Conservation (phyloP, 1,284 basidiomycete species). For the Malassezia yamatoensis region DNA sequence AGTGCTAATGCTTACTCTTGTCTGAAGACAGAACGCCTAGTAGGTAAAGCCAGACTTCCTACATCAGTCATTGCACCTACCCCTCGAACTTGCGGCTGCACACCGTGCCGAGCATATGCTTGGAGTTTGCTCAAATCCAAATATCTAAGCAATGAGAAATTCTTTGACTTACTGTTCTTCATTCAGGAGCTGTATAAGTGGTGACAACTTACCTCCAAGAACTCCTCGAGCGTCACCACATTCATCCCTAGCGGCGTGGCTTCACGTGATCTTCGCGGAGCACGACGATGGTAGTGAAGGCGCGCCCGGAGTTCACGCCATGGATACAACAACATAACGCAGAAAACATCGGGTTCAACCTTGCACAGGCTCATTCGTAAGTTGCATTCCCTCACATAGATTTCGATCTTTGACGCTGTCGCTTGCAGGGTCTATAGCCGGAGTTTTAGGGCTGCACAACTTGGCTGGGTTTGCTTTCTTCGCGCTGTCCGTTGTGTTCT, state of each 20-base stretch:
- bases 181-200: conserved; percentile 26
- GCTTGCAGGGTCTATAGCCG: conserved; percentile 32
- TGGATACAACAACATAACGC: conserved; percentile 13
- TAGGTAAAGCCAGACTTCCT: conserved; percentile 46
- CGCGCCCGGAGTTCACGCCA: not conserved
- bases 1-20: conserved; percentile 25
- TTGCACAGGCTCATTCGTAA: conserved; percentile 9
- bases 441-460: conserved; percentile 42
- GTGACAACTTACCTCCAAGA: conserved; percentile 22
- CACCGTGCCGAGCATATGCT: conserved; percentile 39
- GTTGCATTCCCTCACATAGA: conserved; percentile 16
- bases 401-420: conserved; percentile 38
- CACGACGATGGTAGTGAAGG: not conserved
- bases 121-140: conserved; percentile 40
- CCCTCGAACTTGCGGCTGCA: conserved; percentile 39
- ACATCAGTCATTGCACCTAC: conserved; percentile 8
- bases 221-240: conserved; percentile 37
- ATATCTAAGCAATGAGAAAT: conserved; percentile 15
- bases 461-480: conserved; percentile 40
- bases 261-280: not conserved
- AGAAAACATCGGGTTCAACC: conserved; percentile 4
- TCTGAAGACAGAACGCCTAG: conserved; percentile 44
- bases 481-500: conserved; percentile 25
- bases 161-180: conserved; percentile 29
- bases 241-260: conserved; percentile 19